These are phyloP conservation scores for Hyaloperonospora brassicae DNA, from an alignment of 352 stramenopile genomes.

Conservation along the genomic window DNA sequence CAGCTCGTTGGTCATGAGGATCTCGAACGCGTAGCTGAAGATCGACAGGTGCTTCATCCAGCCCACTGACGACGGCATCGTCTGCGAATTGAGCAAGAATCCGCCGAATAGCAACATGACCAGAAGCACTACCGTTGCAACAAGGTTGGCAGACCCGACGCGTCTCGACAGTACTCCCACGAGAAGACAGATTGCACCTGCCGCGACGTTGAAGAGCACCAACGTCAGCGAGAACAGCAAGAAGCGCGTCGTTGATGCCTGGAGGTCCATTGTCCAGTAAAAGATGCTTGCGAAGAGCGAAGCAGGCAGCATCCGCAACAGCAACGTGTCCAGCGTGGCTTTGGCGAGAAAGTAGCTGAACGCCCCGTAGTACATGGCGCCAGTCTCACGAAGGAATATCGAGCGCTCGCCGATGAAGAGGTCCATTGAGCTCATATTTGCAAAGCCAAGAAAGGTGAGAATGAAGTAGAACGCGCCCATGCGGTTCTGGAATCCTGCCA, in stretches of 20 bases:
- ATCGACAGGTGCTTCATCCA: constrained; percentile 79
- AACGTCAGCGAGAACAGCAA: constrained; percentile 60
- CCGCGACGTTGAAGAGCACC: constrained; percentile 75
- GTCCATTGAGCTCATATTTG: constrained; percentile 80
- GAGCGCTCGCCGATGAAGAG: constrained; percentile 65
- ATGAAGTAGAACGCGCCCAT: constrained; percentile 83
- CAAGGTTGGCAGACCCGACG: constrained; percentile 66
- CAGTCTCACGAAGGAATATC: constrained; percentile 73
- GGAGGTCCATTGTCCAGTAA: constrained; percentile 82
- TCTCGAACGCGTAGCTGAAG: constrained; percentile 84
- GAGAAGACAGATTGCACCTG: constrained; percentile 66
- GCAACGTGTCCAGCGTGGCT: constrained; percentile 56
- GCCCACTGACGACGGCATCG: constrained; percentile 51
- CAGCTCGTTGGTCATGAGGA: constrained; percentile 81
- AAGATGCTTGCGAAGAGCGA: constrained; percentile 79
- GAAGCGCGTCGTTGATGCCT: constrained; percentile 50
- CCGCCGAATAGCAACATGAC: constrained; percentile 82
- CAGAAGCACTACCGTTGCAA: constrained; percentile 63
- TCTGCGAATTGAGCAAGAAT: constrained; percentile 79
- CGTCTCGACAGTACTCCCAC: constrained; percentile 54
- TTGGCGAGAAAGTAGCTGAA: constrained; percentile 81
- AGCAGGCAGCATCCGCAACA: constrained; percentile 65
- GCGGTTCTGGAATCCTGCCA: constrained; percentile 80
- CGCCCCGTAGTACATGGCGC: constrained; percentile 69
- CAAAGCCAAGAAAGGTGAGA: constrained; percentile 80